phyloP scores from a whole-genome alignment of 2,329 filamentous ascomycete genomes.

The Pseudogymnoascus sp. region DNA sequence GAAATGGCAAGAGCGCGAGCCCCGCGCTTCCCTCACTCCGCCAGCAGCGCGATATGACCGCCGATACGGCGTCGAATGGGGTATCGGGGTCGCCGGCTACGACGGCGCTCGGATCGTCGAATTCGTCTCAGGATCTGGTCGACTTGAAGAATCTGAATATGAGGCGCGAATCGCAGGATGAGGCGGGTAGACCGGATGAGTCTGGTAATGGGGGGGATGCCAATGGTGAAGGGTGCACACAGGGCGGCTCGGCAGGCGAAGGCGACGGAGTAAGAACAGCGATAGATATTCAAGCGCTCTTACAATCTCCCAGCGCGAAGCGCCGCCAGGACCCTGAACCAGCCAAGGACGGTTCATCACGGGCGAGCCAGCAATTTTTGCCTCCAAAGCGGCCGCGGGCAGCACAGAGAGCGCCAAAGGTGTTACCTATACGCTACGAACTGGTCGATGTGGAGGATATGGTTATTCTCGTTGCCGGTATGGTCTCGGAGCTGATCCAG shows the following conservation, averaged over 20 bases:
- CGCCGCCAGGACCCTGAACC: neutral
- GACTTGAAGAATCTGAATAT: slow-evolving; percentile 9
- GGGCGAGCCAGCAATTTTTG: neutral
- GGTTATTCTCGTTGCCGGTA: slow-evolving; percentile 84
- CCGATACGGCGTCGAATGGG: neutral
- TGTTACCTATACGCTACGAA: slow-evolving; percentile 71
- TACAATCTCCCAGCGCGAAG: slow-evolving; percentile 1
- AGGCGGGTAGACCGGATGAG: neutral
- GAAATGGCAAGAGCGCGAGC: slow-evolving; percentile 4
- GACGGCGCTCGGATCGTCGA: neutral
- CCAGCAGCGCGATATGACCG: neutral
- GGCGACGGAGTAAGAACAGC: neutral
- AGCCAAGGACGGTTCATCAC: neutral
- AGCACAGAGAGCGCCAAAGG: slow-evolving; percentile 46
- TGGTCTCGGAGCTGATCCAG: slow-evolving; percentile 90
- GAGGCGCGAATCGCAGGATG: slow-evolving; percentile 2
- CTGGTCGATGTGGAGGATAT: slow-evolving; percentile 77
- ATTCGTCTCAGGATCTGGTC: neutral
- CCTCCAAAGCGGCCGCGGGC: slow-evolving; percentile 49
- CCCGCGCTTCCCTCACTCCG: neutral
- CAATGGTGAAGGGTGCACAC: neutral
- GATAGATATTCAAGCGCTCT: slow-evolving; percentile 3
- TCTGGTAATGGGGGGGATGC: neutral
- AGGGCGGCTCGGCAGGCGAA: neutral
- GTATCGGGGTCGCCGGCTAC: neutral